Evolutionary conservation across 306 rosid genomes (phyloP).

Genomic region (Citrullus colocynthis): DNA sequence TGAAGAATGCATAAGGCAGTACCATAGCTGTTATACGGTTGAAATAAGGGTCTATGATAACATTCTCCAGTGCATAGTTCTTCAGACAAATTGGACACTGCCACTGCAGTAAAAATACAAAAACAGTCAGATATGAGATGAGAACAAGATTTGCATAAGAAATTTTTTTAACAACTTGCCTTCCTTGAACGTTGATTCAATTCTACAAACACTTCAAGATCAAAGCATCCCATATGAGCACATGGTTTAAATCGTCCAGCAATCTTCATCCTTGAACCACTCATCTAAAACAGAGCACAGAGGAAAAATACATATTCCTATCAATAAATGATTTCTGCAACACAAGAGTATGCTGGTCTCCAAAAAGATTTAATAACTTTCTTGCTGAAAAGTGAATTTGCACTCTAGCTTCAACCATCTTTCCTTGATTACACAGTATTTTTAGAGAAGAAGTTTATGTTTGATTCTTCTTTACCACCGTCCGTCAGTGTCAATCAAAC

Average conservation of each 20-base stretch:
- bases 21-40: slow-evolving; percentile 69
- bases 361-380: neutral
- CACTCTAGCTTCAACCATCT: neutral
- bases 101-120: slow-evolving; percentile 75
- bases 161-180: slow-evolving; percentile 30
- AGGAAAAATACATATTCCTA: slow-evolving; percentile 1
- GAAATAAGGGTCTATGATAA: slow-evolving; percentile 87
- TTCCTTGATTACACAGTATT: neutral
- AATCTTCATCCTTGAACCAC: slow-evolving; percentile 96
- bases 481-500: no score
- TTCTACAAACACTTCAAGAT: slow-evolving; percentile 96
- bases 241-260: slow-evolving; percentile 99
- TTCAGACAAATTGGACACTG: slow-evolving; percentile 92
- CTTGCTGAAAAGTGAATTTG: neutral
- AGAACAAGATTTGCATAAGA: neutral
- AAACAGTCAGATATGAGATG: slow-evolving; percentile 14
- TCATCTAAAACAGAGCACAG: slow-evolving; percentile 50
- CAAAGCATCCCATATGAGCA: slow-evolving; percentile 90
- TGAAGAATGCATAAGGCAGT: slow-evolving; percentile 13
- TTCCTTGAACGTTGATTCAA: slow-evolving; percentile 92
- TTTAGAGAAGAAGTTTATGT: neutral
- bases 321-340: slow-evolving; percentile 10
- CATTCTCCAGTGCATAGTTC: slow-evolving; percentile 77
- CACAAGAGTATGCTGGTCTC: neutral
- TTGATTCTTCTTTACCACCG: neutral